Evolutionary conservation across 176 grass and related monocot genomes (phyloP).

Genomic region (sorghum (Sorghum bicolor)): DNA sequence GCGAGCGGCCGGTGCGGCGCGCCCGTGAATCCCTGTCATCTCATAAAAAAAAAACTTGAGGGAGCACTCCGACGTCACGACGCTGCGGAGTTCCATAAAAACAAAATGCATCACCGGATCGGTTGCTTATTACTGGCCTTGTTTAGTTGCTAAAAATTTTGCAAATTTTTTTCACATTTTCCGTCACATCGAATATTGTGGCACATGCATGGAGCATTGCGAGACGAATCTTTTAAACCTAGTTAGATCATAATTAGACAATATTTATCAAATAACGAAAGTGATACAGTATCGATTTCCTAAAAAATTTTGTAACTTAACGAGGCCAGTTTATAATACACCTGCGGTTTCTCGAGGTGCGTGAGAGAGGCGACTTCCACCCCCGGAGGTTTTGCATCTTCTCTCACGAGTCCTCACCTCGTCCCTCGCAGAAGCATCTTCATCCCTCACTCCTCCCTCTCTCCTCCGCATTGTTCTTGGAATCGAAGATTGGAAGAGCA

Average conservation of each 20-base stretch:
- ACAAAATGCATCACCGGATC: background rate
- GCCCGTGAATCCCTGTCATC: conserved; percentile 18
- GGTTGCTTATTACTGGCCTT: no score
- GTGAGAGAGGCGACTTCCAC: background rate
- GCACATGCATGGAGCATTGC: no score
- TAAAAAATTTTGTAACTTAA: no score
- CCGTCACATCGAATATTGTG: no score
- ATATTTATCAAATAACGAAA: no score
- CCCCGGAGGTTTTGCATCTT: background rate
- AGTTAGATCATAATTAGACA: no score
- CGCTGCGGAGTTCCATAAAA: conserved; percentile 3
- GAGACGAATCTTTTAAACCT: no score
- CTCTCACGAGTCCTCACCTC: background rate
- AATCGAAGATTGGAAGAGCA: background rate
- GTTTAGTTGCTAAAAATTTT: no score
- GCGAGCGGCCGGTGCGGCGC: background rate
- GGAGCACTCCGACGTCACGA: conserved; percentile 9
- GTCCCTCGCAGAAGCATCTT: background rate
- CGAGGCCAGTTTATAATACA: no score
- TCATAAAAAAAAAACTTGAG: background rate
- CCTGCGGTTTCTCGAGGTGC: background rate
- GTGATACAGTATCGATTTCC: no score
- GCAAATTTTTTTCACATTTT: no score
- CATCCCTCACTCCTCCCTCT: background rate
- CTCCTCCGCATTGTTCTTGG: background rate